Conservation (phyloP, 2,329 filamentous ascomycete genomes). For the Venturia oleaginea region DNA sequence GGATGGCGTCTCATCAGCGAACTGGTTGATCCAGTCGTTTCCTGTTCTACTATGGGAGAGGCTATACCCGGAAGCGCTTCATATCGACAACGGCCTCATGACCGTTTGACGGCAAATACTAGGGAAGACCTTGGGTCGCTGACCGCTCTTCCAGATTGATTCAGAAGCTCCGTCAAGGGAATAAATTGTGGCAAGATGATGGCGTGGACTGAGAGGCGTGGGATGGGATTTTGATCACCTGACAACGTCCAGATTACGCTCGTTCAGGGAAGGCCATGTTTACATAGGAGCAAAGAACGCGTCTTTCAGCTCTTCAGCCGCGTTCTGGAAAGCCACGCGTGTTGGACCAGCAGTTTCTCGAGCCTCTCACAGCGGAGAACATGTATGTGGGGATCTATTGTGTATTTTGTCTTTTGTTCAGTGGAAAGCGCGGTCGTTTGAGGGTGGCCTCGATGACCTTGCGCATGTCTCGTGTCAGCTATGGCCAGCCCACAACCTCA, state of each 20-base stretch:
- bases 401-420: neutral
- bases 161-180: neutral
- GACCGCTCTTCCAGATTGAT: neutral
- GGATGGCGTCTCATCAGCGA: conserved; percentile 5
- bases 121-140: neutral
- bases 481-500: neutral
- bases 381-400: neutral
- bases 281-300: neutral
- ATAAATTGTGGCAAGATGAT: neutral
- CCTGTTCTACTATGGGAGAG: neutral
- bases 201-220: neutral
- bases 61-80: neutral
- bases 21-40: conserved; percentile 1
- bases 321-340: neutral
- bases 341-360: neutral
- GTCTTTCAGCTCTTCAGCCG: neutral
- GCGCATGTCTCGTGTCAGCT: too few species aligned
- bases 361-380: neutral
- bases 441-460: too few species aligned
- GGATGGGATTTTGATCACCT: neutral
- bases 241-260: neutral
- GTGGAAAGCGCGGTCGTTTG: conserved; percentile 2
- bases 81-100: conserved; percentile 1
- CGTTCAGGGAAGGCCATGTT: neutral
- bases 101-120: neutral